Evolutionary conservation across 495 filamentous ascomycete genomes (phyloP), one percentile per base, ranked within the genome.

Genomic region (Hypoxylon fuscum): DNA sequence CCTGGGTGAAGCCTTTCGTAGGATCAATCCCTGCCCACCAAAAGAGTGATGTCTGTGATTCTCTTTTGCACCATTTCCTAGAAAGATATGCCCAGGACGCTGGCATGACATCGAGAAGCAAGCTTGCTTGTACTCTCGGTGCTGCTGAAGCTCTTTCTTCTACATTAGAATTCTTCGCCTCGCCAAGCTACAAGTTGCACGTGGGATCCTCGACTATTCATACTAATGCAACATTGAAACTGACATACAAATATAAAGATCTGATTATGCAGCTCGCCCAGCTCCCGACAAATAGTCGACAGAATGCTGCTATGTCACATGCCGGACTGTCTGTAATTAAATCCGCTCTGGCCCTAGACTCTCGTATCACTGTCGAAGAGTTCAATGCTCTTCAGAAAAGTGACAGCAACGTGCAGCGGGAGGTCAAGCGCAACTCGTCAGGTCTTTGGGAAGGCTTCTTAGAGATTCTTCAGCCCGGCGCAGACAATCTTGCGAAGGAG

Each of bases 401-500:
- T 4, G 77, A 81, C 2, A 77, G 77, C 20, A 74, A 81, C 9
- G 79, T 93, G n/a, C 87, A 91, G 34, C 82, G 89, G 52, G 86
- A 87, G 18, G 78, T 87, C 11, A 83, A 81, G 45, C 83, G 86
- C 4, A 84, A 89, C 59, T 89, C 87, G 0, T 77, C 85, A 2
- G 73, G 79, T 1, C 85, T 96, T 23, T 96, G 93, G 93, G 87
- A 91, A 63, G 81, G 84, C 1, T 87, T 92, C 27, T 77, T 93
- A 25, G 81, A 85, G 47, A 82, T 87, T 56, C 82, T 96, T 27
- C 81, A 86, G 66, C 78, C 81, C 29, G 81, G 85, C 6, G 86
- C 88, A 54, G 61, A 87, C 15, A 80, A 79, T 2, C 77, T 96
- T 6, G 92, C 90, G 10, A 87, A 81, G 22, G 83, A 82, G 25